Percentiles rank a stretch among this genome's conserved stretches.
phyloP scores from a whole-genome alignment of 23 red algal species.

The Gracilaria domingensis region DNA sequence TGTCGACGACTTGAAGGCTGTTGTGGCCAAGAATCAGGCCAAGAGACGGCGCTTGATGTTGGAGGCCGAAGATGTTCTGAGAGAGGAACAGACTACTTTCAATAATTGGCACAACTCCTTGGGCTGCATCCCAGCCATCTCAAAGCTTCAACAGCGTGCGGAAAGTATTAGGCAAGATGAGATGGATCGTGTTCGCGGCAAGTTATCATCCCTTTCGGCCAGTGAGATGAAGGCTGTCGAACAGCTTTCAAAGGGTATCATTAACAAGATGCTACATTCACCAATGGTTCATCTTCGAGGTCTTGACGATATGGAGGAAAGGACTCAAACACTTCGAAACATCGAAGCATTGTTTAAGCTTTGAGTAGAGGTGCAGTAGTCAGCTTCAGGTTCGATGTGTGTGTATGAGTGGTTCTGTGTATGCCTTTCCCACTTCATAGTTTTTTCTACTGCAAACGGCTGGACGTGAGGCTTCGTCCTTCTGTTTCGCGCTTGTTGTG shows the following conservation, averaged over 20 bases:
- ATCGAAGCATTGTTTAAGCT: conserved; percentile 94
- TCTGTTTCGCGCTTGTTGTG: background rate
- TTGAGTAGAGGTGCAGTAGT: conserved; percentile 4
- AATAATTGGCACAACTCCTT: conserved; percentile 95
- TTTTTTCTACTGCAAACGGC: conserved; percentile 21
- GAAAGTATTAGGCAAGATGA: conserved; percentile 95
- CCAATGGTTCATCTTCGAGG: conserved; percentile 94
- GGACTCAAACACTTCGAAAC: conserved; percentile 81
- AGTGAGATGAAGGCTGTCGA: conserved; percentile 93
- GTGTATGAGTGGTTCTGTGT: background rate
- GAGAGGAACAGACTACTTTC: conserved; percentile 84
- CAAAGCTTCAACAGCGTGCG: conserved; percentile 91
- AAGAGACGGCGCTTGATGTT: conserved; percentile 81
- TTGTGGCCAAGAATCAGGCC: conserved; percentile 96
- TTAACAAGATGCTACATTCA: conserved; percentile 97
- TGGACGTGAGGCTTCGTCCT: background rate
- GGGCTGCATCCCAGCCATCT: conserved; percentile 93
- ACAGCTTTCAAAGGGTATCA: conserved; percentile 91
- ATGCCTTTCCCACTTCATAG: background rate
- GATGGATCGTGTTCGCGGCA: conserved; percentile 84
- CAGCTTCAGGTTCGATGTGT: background rate
- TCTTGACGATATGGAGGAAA: conserved; percentile 92
- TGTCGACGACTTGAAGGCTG: conserved; percentile 99
- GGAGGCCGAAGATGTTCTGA: conserved; percentile 90
- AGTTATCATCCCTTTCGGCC: conserved; percentile 74